Conservation (phyloP, 1,139 yeast genomes). For the Diutina rugosa region DNA sequence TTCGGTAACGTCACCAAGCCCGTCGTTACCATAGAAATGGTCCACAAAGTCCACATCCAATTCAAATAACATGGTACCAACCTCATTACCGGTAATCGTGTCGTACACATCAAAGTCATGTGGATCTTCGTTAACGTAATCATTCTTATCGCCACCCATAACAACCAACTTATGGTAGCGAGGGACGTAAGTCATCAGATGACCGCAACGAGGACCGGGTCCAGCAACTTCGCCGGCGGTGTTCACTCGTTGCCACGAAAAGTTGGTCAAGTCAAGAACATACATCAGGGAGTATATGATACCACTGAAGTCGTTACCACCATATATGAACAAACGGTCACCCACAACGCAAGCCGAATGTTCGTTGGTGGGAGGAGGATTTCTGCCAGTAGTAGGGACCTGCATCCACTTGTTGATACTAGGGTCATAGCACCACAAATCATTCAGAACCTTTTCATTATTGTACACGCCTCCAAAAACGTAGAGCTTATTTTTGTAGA, state of each 20-base stretch:
- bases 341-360: slow-evolving; percentile 78
- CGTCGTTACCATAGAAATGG: slow-evolving; percentile 11
- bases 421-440: slow-evolving; percentile 78
- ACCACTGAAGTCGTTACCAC: slow-evolving; percentile 80
- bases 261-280: slow-evolving; percentile 64
- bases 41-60: slow-evolving; percentile 36
- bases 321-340: slow-evolving; percentile 74
- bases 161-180: slow-evolving; percentile 58
- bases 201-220: slow-evolving; percentile 93
- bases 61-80: slow-evolving; percentile 50
- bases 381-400: slow-evolving; percentile 36
- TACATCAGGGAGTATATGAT: slow-evolving; percentile 54
- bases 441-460: slow-evolving; percentile 61
- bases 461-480: slow-evolving; percentile 89
- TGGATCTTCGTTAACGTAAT: slow-evolving; percentile 29
- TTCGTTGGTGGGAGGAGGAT: slow-evolving; percentile 84
- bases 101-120: slow-evolving; percentile 33
- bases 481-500: slow-evolving; percentile 68
- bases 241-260: slow-evolving; percentile 61
- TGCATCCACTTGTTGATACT: slow-evolving; percentile 53
- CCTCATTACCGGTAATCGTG: slow-evolving; percentile 33
- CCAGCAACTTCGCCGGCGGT: slow-evolving; percentile 22
- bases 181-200: slow-evolving; percentile 64
- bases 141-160: slow-evolving; percentile 87
- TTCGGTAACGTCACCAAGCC: background rate